Percentiles rank a stretch among this genome's conserved stretches.
phyloP scores from a whole-genome alignment of 768 basidiomycete genomes.

The Lepiota brunneoincarnata region DNA sequence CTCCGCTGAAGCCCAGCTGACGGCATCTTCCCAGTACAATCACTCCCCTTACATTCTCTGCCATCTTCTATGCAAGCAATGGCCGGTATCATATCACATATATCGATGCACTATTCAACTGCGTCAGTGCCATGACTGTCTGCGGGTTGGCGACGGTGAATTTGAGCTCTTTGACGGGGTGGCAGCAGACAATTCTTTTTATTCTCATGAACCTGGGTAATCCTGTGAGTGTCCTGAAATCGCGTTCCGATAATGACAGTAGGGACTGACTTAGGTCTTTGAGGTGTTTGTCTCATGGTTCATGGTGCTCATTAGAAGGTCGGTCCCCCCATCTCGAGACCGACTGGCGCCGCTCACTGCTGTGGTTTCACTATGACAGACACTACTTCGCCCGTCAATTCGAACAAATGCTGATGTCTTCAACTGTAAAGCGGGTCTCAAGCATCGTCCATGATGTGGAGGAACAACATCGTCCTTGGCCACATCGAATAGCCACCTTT shows the following conservation, averaged over 20 bases:
- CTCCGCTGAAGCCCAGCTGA: constrained; percentile 9
- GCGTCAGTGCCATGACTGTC: constrained; percentile 74
- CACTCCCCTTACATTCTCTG: constrained; percentile 76
- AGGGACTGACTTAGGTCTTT: background rate
- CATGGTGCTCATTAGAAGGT: constrained; percentile 75
- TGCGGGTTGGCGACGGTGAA: constrained; percentile 75
- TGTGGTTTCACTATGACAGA: constrained; percentile 30
- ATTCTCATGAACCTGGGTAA: constrained; percentile 77
- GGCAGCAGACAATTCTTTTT: constrained; percentile 71
- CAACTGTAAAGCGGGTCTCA: constrained; percentile 29
- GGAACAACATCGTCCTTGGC: constrained; percentile 23
- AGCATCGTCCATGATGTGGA: constrained; percentile 18
- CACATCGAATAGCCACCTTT: constrained; percentile 18
- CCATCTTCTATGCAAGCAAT: constrained; percentile 82
- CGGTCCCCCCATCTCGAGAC: background rate
- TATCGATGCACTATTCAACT: constrained; percentile 76
- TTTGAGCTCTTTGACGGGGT: constrained; percentile 62
- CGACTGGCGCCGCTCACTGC: constrained; percentile 1
- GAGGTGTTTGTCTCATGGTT: constrained; percentile 81
- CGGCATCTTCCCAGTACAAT: constrained; percentile 51
- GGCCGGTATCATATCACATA: constrained; percentile 68
- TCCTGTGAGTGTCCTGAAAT: constrained; percentile 50
- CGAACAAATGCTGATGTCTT: constrained; percentile 48
- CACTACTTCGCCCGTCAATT: constrained; percentile 72
- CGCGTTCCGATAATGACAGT: background rate